Evolutionary conservation across 2,329 filamentous ascomycete genomes (phyloP).

Genomic region (Fusarium clavum): DNA sequence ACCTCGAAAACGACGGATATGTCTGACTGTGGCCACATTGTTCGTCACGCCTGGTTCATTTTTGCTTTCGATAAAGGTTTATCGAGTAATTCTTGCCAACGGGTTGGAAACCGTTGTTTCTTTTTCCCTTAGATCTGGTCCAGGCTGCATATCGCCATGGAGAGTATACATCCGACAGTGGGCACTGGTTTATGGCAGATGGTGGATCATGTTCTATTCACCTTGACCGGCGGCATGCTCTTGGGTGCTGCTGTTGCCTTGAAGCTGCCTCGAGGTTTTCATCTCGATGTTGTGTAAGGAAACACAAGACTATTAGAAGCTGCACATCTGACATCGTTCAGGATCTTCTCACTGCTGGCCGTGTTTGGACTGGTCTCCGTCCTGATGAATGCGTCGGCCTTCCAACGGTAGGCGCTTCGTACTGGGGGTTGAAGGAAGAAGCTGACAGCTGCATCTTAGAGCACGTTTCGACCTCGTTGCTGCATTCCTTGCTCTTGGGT

Average conservation of each 20-base stretch:
- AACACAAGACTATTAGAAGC: neutral
- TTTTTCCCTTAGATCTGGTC: neutral
- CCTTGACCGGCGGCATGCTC: slow-evolving; percentile 33
- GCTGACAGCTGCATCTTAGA: slow-evolving; percentile 34
- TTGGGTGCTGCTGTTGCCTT: slow-evolving; percentile 33
- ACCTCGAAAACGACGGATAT: neutral
- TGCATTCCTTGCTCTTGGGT: slow-evolving; percentile 13
- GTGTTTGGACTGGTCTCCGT: slow-evolving; percentile 25
- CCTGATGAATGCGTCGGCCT: slow-evolving; percentile 23
- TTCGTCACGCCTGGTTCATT: neutral
- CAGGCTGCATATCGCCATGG: slow-evolving; percentile 5
- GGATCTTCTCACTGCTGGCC: slow-evolving; percentile 22
- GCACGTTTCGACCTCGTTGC: slow-evolving; percentile 29
- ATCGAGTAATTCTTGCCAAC: neutral
- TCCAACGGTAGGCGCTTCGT: slow-evolving; percentile 35
- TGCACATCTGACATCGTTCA: slow-evolving; percentile 26
- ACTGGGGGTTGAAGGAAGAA: slow-evolving; percentile 1
- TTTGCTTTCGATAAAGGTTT: neutral
- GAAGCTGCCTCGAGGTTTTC: slow-evolving; percentile 20
- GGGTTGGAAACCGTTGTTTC: neutral
- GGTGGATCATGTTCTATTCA: slow-evolving; percentile 4
- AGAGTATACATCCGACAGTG: slow-evolving; percentile 1
- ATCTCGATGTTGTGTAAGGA: slow-evolving; percentile 35
- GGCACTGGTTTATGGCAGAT: neutral
- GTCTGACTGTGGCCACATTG: slow-evolving; percentile 1